phyloP scores from a whole-genome alignment of 805 yeast species.

The Pichia nakasei region DNA sequence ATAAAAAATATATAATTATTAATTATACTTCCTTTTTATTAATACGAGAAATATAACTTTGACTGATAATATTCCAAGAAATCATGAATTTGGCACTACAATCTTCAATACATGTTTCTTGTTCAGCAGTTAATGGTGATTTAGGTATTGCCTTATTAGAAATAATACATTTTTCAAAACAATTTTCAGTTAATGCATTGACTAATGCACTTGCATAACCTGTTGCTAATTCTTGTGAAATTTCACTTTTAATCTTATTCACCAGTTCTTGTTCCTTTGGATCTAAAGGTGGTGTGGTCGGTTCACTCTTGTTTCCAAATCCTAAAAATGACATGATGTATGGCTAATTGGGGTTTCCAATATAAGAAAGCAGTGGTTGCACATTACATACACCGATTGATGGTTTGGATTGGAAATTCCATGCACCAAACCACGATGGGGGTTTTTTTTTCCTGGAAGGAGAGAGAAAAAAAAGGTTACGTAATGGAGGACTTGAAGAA shows the following conservation, averaged over 20 bases:
- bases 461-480: too few relatives aligned
- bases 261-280: constrained; percentile 38
- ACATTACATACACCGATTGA: too few relatives aligned
- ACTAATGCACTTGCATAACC: constrained; percentile 86
- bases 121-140: constrained; percentile 34
- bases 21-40: constrained; percentile 13
- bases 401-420: too few relatives aligned
- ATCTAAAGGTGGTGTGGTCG: constrained; percentile 4
- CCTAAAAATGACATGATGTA: constrained; percentile 25
- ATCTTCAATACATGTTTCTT: constrained; percentile 61
- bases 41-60: constrained; percentile 66
- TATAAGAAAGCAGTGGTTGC: too few relatives aligned
- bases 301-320: constrained; percentile 15
- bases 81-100: constrained; percentile 85
- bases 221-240: constrained; percentile 78
- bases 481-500: too few relatives aligned
- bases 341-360: too few relatives aligned
- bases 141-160: too few relatives aligned
- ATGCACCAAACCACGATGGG: too few relatives aligned
- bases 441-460: too few relatives aligned
- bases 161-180: constrained; percentile 72
- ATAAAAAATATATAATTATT: too few relatives aligned
- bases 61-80: constrained; percentile 81
- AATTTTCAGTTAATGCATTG: constrained; percentile 75
- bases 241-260: constrained; percentile 57